Conservation (phyloP, 192 early-diverging fungal genomes). For the Rhizoclosmatium sp. region DNA sequence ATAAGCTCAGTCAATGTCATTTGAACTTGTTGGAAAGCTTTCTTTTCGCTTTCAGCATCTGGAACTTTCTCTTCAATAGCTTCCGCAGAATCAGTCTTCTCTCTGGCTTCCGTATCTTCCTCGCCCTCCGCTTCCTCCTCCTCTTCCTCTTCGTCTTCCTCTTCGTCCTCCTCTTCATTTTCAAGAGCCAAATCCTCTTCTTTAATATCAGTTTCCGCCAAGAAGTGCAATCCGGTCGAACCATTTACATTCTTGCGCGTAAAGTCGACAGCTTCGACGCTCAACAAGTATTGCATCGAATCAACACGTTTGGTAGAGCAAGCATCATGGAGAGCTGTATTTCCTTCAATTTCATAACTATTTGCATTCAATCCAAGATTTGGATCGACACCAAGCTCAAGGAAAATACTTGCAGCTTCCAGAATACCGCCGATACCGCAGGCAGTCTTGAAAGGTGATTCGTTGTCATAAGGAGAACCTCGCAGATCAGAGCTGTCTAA, state of each 20-base stretch:
- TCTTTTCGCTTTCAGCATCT: not conserved
- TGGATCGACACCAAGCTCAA: slow-evolving; percentile 1
- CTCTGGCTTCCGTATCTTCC: not conserved
- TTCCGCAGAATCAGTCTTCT: not conserved
- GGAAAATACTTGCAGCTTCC: not conserved
- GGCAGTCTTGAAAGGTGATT: not conserved
- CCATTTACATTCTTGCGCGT: not conserved
- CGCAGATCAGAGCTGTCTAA: not conserved
- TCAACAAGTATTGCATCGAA: slow-evolving; percentile 7
- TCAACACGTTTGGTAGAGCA: not conserved
- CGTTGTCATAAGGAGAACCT: not conserved
- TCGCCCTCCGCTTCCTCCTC: not conserved
- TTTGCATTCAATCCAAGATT: not conserved
- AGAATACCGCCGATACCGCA: not conserved
- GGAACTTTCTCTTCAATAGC: not conserved
- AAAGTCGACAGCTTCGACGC: not conserved
- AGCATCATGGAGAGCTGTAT: slow-evolving; percentile 9
- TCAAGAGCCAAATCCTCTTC: not conserved
- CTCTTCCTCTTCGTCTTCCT: not conserved
- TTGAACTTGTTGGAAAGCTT: not conserved
- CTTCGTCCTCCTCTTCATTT: not conserved
- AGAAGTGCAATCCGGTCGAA: not conserved
- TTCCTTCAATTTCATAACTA: not conserved
- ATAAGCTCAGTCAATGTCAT: not conserved
- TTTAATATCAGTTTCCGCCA: not conserved